Base-by-base conservation (phyloP, 1,284 basidiomycete species). In the Sporisorium reilianum region DNA sequence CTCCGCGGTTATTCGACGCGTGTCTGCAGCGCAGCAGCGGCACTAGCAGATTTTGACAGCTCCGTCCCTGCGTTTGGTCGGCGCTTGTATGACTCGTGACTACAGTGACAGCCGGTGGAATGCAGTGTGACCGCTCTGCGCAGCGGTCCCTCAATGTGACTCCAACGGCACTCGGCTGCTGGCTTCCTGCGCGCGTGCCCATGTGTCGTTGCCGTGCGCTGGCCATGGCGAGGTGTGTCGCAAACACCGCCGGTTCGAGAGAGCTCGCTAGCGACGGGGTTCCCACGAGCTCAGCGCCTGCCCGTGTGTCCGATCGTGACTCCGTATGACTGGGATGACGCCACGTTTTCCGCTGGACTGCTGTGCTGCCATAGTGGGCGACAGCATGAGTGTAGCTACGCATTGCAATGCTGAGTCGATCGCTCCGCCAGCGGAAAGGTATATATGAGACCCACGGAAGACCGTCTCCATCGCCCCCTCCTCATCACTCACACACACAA, bases 401-500 rank as follows among this genome's bases (percentile, higher is more conserved):
- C 18, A 20, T 10, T 20, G n/a, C 3, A 41, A 38, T 51, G 41
- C 52, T 54, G 26, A 44, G 41, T 54, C 40, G 28, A n/a, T 20
- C 51, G 12, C 20, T 16, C 20, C 1, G 10, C 30, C 22, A 16
- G 49, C 7, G 5, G 22, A 34, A 38, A 38, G 49, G 32, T 51
- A 44, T 32, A 54, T 44, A 54, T 22, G 28, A 23, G 44, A 16
- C 45, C 25, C 22, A 18, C 10, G 2, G 1, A 11, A 5, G 2
- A 10, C 16, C 10, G 22, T 20, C 42, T n/a, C 22, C n/a, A 26
- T 20, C 22, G n/a, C 23, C 60, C 36, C 14, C 23, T 46, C 40
- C 38, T 28, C 55, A 38, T 32, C 45, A n/a, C 36, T 5, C 53
- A 38, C 32, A 12, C 32, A 26, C 54, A 48, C 48, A 42, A 26